These are phyloP conservation scores for Omphalotus guepiniiformis DNA, from an alignment of 768 basidiomycete genomes.

Conservation along the genomic window DNA sequence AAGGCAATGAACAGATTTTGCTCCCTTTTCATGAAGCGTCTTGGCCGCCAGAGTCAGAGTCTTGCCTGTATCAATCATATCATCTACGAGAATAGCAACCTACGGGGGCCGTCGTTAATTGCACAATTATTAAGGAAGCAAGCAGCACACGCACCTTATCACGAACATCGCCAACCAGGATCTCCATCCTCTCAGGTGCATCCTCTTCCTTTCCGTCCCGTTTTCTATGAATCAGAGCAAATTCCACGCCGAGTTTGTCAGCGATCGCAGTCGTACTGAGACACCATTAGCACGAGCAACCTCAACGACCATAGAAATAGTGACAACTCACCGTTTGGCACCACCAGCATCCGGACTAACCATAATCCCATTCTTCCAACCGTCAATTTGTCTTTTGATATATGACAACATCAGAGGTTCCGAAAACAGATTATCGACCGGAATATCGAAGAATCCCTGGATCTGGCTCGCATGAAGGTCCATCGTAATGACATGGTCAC, in stretches of 20 bases:
- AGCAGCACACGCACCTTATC: constrained; percentile 59
- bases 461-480: constrained; percentile 97
- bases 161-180: constrained; percentile 90
- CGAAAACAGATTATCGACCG: constrained; percentile 95
- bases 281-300: constrained; percentile 11
- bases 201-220: constrained; percentile 63
- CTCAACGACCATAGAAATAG: constrained; percentile 7
- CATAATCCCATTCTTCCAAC: constrained; percentile 86
- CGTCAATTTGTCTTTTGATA: constrained; percentile 81
- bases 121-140: constrained; percentile 5
- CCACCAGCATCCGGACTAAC: constrained; percentile 98
- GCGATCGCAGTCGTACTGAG: constrained; percentile 88
- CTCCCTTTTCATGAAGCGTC: constrained; percentile 88
- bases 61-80: constrained; percentile 95
- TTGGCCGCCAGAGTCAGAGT: constrained; percentile 84
- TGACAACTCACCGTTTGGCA: constrained; percentile 80
- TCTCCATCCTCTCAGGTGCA: constrained; percentile 81
- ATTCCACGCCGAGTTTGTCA: constrained; percentile 92
- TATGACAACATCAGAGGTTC: constrained; percentile 94
- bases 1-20: constrained; percentile 78
- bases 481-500: constrained; percentile 99
- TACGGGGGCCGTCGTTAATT: constrained; percentile 21
- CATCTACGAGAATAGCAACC: constrained; percentile 94
- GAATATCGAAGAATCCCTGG: constrained; percentile 98
- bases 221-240: constrained; percentile 92